A percentile compares a stretch with the other conserved stretches of the same genome.
phyloP scores from a whole-genome alignment of 179 eudicot species.

The Drosera spatulata region DNA sequence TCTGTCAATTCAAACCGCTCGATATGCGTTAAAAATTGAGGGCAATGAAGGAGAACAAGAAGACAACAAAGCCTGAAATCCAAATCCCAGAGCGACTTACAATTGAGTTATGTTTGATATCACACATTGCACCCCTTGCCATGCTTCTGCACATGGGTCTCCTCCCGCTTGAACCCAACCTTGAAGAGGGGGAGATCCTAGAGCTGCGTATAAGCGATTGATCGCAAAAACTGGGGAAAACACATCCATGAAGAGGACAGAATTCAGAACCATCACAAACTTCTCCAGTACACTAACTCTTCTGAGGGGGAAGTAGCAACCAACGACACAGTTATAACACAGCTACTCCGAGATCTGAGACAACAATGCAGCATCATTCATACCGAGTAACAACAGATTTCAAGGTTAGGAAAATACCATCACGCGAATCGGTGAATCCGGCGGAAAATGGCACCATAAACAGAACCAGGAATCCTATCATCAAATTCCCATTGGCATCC shows the following conservation, averaged over 20 bases:
- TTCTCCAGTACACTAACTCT: neutral
- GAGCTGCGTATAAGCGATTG: conserved; percentile 66
- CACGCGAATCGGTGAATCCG: conserved; percentile 65
- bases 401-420: conserved; percentile 38
- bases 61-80: neutral
- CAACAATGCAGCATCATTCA: neutral
- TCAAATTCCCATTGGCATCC: conserved; percentile 20
- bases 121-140: conserved; percentile 96
- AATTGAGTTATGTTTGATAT: conserved; percentile 49
- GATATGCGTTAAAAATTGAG: neutral
- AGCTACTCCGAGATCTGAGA: neutral
- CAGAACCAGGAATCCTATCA: conserved; percentile 25
- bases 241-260: neutral
- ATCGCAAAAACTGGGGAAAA: conserved; percentile 66
- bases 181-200: conserved; percentile 79
- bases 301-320: neutral
- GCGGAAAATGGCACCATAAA: conserved; percentile 22
- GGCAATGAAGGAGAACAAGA: neutral
- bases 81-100: conserved; percentile 21
- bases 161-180: conserved; percentile 86
- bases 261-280: neutral
- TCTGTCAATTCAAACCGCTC: conserved; percentile 27
- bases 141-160: conserved; percentile 77
- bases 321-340: neutral
- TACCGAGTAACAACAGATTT: neutral